phyloP scores from a whole-genome alignment of 345 rosid genomes.

The Melastoma malabathricum region DNA sequence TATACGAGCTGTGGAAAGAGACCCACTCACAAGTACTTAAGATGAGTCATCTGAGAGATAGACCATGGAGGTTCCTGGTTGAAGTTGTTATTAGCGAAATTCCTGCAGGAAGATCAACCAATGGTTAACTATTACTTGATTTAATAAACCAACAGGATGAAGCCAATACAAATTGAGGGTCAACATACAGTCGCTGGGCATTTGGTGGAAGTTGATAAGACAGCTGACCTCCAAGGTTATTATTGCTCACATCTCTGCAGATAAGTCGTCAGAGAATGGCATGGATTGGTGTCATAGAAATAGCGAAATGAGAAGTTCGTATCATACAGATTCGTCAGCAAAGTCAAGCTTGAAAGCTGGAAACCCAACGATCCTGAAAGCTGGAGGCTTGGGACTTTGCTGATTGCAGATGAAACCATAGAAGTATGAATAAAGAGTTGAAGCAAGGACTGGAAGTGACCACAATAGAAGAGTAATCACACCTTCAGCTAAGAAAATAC shows the following conservation, averaged over 20 bases:
- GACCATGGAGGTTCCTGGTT: slow-evolving; percentile 41
- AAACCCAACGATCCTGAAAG: slow-evolving; percentile 64
- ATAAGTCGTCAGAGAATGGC: background rate
- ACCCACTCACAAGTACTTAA: slow-evolving; percentile 68
- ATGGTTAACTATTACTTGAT: background rate
- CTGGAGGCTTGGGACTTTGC: slow-evolving; percentile 59
- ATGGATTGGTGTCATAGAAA: background rate
- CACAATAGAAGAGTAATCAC: background rate
- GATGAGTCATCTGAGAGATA: slow-evolving; percentile 37
- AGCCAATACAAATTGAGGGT: too few species aligned
- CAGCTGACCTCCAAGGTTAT: slow-evolving; percentile 45
- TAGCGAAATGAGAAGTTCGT: background rate
- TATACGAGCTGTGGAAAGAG: background rate
- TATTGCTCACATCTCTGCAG: slow-evolving; percentile 77
- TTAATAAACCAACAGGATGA: background rate
- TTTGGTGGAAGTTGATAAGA: slow-evolving; percentile 54
- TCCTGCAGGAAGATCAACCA: slow-evolving; percentile 35
- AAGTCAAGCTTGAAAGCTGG: slow-evolving; percentile 32
- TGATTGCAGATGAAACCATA: slow-evolving; percentile 12
- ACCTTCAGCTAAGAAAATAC: too few species aligned
- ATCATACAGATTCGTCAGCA: slow-evolving; percentile 76
- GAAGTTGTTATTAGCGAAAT: slow-evolving; percentile 67
- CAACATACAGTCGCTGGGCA: slow-evolving; percentile 50
- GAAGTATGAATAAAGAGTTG: slow-evolving; percentile 3
- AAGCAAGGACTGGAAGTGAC: background rate